Percentiles rank a stretch among this genome's conserved stretches.
Evolutionary conservation across 495 filamentous ascomycete genomes (phyloP).

Genomic region (Trichocladium uniseriatum): DNA sequence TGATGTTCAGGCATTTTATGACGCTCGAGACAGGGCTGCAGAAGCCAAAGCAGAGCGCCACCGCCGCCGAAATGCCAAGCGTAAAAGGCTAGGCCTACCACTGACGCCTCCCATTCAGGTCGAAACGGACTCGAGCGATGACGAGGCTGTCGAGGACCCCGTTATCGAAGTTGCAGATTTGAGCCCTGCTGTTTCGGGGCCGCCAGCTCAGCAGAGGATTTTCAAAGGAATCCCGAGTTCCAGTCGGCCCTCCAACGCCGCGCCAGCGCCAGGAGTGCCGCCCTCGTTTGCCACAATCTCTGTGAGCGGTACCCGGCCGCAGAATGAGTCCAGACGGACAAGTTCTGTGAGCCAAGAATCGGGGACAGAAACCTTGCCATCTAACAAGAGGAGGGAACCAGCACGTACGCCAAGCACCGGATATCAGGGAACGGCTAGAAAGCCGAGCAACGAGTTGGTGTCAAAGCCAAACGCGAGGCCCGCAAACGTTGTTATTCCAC

Average conservation of each 20-base stretch:
- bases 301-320: background rate
- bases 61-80: conserved; percentile 40
- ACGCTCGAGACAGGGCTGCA: conserved; percentile 16
- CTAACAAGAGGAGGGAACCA: background rate
- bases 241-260: background rate
- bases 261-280: background rate
- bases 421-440: conserved; percentile 27
- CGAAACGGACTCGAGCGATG: conserved; percentile 9
- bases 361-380: background rate
- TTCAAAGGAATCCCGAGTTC: conserved; percentile 2
- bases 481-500: background rate
- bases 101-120: conserved; percentile 14
- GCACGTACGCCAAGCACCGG: background rate
- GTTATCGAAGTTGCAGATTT: background rate
- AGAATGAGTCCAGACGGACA: background rate
- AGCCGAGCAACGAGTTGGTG: background rate
- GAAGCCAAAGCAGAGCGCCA: conserved; percentile 35
- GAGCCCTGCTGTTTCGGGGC: background rate
- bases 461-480: conserved; percentile 5
- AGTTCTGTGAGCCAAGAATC: background rate
- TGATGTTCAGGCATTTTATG: conserved; percentile 40
- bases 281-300: background rate
- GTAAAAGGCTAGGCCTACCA: conserved; percentile 27
- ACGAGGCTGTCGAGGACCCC: conserved; percentile 14
- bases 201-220: background rate